Evolutionary conservation across 1,284 basidiomycete genomes (phyloP).

Genomic region (Inonotus obliquus): DNA sequence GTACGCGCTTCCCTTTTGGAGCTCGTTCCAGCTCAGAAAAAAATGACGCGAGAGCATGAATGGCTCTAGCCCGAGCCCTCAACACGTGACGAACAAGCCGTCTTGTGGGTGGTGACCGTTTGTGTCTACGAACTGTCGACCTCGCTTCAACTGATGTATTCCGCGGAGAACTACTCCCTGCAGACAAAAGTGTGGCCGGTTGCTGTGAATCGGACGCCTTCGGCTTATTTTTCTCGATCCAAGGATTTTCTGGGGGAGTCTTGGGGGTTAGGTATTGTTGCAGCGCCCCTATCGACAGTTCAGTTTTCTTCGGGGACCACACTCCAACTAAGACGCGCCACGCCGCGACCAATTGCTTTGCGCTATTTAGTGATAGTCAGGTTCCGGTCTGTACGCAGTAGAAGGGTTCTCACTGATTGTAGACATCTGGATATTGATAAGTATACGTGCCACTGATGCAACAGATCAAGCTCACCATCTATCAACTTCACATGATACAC

Average conservation of each 20-base stretch:
- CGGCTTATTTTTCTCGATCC: slow-evolving; percentile 51
- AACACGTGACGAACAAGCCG: slow-evolving; percentile 83
- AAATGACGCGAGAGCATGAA: slow-evolving; percentile 65
- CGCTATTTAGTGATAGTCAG: slow-evolving; percentile 36
- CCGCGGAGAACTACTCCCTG: slow-evolving; percentile 16
- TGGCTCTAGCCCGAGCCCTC: slow-evolving; percentile 73
- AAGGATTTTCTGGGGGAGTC: slow-evolving; percentile 61
- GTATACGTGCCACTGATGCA: slow-evolving; percentile 20
- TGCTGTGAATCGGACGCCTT: slow-evolving; percentile 24
- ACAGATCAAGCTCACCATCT: slow-evolving; percentile 46
- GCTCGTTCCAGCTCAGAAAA: slow-evolving; percentile 60
- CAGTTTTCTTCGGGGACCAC: slow-evolving; percentile 80
- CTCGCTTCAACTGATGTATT: slow-evolving; percentile 25
- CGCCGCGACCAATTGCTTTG: slow-evolving; percentile 78
- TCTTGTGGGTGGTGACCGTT: slow-evolving; percentile 65
- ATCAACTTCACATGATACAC: slow-evolving; percentile 79
- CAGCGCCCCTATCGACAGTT: slow-evolving; percentile 65
- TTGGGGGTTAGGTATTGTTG: slow-evolving; percentile 69
- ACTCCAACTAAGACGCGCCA: slow-evolving; percentile 90
- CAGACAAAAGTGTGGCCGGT: slow-evolving; percentile 12
- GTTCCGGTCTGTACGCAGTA: slow-evolving; percentile 14
- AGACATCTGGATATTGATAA: slow-evolving; percentile 56
- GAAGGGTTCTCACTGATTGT: slow-evolving; percentile 61
- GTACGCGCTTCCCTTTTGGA: slow-evolving; percentile 42
- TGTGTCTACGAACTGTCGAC: slow-evolving; percentile 22